A percentile compares a stretch with the other conserved stretches of the same genome.
These are phyloP conservation scores for Cucumis cinereus DNA, from an alignment of 306 rosid genomes.

Conservation along the genomic window DNA sequence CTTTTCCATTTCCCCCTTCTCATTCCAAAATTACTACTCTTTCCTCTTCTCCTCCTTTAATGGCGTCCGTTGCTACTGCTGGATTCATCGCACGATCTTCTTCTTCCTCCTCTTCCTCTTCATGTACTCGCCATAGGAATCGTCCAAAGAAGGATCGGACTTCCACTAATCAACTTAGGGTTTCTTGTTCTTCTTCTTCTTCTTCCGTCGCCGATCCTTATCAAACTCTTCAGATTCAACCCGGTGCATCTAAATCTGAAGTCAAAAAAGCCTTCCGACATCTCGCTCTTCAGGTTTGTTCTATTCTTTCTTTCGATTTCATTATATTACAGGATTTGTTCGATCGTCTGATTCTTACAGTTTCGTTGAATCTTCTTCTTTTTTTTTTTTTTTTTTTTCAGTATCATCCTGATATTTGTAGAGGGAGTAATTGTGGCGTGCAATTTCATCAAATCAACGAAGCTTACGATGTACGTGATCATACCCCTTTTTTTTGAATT, in stretches of 20 bases:
- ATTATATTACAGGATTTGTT: background rate
- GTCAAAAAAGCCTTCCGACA: slow-evolving; percentile 74
- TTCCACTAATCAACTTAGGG: slow-evolving; percentile 13
- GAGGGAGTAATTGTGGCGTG: slow-evolving; percentile 65
- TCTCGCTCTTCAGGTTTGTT: slow-evolving; percentile 63
- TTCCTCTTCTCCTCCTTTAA: background rate
- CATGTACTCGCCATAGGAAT: slow-evolving; percentile 29
- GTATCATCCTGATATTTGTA: slow-evolving; percentile 94
- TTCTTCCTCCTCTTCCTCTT: slow-evolving; percentile 20
- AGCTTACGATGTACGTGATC: slow-evolving; percentile 65
- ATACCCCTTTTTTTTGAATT: background rate
- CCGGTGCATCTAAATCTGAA: slow-evolving; percentile 72
- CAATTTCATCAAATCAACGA: slow-evolving; percentile 72
- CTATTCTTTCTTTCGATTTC: background rate
- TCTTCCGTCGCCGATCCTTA: slow-evolving; percentile 49
- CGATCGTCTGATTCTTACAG: background rate
- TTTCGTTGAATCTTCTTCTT: too few species aligned
- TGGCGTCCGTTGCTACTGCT: slow-evolving; percentile 39
- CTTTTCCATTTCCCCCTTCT: background rate
- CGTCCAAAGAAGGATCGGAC: slow-evolving; percentile 14
- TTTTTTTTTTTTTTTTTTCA: slow-evolving; percentile 11
- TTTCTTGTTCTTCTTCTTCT: slow-evolving; percentile 30
- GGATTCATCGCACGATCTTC: slow-evolving; percentile 18
- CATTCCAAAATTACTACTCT: too few species aligned
- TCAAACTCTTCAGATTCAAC: slow-evolving; percentile 52